Base-by-base conservation (phyloP, 2,329 filamentous ascomycete species). In the Lizonia empirigonia region DNA sequence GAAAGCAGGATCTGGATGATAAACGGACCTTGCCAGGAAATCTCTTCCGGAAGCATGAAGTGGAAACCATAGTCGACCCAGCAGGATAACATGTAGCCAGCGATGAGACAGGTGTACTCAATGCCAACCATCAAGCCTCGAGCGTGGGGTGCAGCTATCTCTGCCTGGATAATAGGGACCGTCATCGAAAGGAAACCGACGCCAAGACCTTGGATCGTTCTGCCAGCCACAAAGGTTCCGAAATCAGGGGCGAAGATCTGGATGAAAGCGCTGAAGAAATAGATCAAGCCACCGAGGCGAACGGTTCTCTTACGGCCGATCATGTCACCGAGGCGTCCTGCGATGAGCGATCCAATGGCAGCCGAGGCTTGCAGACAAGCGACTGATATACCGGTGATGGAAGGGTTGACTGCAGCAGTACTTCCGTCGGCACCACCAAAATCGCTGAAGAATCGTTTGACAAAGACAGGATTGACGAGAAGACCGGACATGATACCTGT, bases 401-500 rank as follows among this genome's bases (percentile, higher is more conserved):
- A 70, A n/a, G 74, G 73, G 42, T 75, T 67, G 39, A 72, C 57
- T 1, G 56, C 37, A 10, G 53, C 56, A n/a, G 58, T 57, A 12
- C 55, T 62, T 3, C 74, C 74, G 49, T 75, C 63, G 8, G 65
- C 67, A 20, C 74, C 74, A 1, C 74, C 74, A 46, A 68, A 73
- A 29, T 72, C 62, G 23, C 62, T 68, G 61, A 72, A 76, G 56
- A 76, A 75, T 26, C 71, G 68, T n/a, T 63, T 56, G n/a, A 76
- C 59, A 38, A 76, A 76, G 12, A 75, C 63, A 2, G 69, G 67
- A 24, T 76, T 76, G 34, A 75, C 70, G 12, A 76, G 63, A 13
- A 76, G 62, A 22, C 73, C 73, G 24, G 69, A 63, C 74, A 76
- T 75, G 50, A 76, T 75, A 56, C 72, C 70, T 74, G 42, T n/a